A percentile compares a stretch with the other conserved stretches of the same genome.
Evolutionary conservation across 768 basidiomycete genomes (phyloP).

Genomic region (Coprinopsis strossmayeri): DNA sequence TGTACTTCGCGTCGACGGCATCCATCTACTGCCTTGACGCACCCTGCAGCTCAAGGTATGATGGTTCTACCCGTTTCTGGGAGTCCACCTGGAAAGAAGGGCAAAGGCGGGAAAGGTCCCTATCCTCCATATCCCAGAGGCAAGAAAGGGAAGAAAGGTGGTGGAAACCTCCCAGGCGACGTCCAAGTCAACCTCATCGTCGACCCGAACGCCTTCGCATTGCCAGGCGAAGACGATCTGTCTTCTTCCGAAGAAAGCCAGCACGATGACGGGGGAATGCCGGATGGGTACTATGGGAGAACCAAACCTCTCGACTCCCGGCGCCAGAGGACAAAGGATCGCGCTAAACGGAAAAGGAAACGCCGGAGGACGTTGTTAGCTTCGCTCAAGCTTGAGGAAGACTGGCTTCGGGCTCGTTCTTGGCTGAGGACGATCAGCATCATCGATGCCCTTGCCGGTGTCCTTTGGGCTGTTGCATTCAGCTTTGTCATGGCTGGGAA

Average conservation of each 20-base stretch:
- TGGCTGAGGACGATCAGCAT: constrained; percentile 46
- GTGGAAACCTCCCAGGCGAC: constrained; percentile 30
- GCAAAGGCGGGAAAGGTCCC: constrained; percentile 15
- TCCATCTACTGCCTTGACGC: constrained; percentile 10
- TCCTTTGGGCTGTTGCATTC: constrained; percentile 55
- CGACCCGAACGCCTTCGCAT: constrained; percentile 52
- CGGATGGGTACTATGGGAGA: constrained; percentile 24
- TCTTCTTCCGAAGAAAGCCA: constrained; percentile 28
- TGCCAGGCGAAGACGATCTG: constrained; percentile 29
- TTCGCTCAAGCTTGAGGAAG: constrained; percentile 56
- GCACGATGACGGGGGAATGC: constrained; percentile 28
- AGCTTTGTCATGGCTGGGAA: constrained; percentile 55
- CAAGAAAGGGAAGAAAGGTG: constrained; percentile 35
- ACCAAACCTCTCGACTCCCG: constrained; percentile 1
- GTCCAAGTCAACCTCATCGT: constrained; percentile 74
- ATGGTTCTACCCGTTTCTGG: constrained; percentile 51
- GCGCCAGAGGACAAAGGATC: constrained; percentile 11
- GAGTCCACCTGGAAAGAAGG: constrained; percentile 30
- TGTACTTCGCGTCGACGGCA: constrained; percentile 36
- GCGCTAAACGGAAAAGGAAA: constrained; percentile 26
- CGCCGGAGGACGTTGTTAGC: constrained; percentile 49
- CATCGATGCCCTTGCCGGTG: constrained; percentile 39
- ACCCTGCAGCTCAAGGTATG: constrained; percentile 36
- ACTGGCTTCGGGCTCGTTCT: constrained; percentile 52
- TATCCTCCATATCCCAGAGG: constrained; percentile 16